Conservation (phyloP, 2,329 filamentous ascomycete species). For the Curvularia sp. region DNA sequence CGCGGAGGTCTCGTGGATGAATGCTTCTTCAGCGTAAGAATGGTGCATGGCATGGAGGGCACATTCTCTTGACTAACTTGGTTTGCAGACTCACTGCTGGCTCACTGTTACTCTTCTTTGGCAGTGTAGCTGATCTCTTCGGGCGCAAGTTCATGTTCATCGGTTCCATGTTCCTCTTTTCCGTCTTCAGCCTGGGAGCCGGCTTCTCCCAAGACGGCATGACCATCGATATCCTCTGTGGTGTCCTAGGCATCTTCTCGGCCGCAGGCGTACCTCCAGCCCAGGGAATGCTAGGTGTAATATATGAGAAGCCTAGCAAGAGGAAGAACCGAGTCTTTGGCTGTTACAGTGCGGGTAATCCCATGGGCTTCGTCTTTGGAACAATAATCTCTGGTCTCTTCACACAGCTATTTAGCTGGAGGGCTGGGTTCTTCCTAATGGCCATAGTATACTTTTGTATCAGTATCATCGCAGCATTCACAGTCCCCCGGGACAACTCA, state of each 20-base stretch:
- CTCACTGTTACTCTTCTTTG: slow-evolving; percentile 70
- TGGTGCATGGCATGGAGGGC: not conserved
- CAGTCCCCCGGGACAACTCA: slow-evolving; percentile 64
- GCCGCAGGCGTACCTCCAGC: slow-evolving; percentile 70
- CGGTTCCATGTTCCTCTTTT: slow-evolving; percentile 65
- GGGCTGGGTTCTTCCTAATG: slow-evolving; percentile 67
- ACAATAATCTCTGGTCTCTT: slow-evolving; percentile 69
- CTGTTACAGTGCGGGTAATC: slow-evolving; percentile 66
- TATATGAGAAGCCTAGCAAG: slow-evolving; percentile 66
- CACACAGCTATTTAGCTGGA: slow-evolving; percentile 67
- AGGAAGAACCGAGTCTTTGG: slow-evolving; percentile 72
- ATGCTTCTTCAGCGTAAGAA: slow-evolving; percentile 63
- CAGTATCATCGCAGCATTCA: slow-evolving; percentile 65
- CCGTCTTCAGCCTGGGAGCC: slow-evolving; percentile 62
- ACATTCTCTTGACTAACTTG: not conserved
- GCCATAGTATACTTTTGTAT: slow-evolving; percentile 69
- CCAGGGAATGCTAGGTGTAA: slow-evolving; percentile 68
- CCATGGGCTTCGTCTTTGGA: slow-evolving; percentile 63
- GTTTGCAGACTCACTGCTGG: slow-evolving; percentile 63
- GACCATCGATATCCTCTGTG: slow-evolving; percentile 68
- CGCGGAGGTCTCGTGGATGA: slow-evolving; percentile 72
- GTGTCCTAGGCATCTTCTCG: slow-evolving; percentile 68
- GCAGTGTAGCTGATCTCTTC: slow-evolving; percentile 69
- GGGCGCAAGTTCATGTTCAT: slow-evolving; percentile 69
- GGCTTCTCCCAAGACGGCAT: slow-evolving; percentile 67